Conservation (phyloP, 192 early-diverging fungal genomes). For the Coemansia pectinata region DNA sequence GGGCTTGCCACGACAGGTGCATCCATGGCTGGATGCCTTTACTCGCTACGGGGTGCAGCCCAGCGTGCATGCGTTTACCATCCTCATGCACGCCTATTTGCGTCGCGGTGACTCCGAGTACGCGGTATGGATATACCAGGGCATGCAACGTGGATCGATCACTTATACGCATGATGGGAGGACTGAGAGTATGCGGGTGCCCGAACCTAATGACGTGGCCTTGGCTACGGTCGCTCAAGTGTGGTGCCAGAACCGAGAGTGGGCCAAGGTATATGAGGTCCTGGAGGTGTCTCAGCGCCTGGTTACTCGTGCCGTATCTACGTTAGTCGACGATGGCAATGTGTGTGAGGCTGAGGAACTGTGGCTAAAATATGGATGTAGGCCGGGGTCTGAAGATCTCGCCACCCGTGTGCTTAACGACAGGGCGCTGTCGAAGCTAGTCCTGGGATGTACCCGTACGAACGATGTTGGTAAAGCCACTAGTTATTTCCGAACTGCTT, state of each 20-base stretch:
- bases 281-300: slow-evolving; percentile 16
- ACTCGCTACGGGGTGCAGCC: slow-evolving; percentile 4
- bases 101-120: slow-evolving; percentile 7
- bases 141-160: slow-evolving; percentile 4
- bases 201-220: slow-evolving; percentile 23
- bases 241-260: slow-evolving; percentile 9
- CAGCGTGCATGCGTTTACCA: slow-evolving; percentile 13
- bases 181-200: slow-evolving; percentile 2
- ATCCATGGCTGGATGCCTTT: slow-evolving; percentile 17
- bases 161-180: not conserved
- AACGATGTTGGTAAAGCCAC: slow-evolving; percentile 11
- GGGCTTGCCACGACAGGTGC: slow-evolving; percentile 15
- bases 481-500: slow-evolving; percentile 9
- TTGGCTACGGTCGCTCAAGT: slow-evolving; percentile 1
- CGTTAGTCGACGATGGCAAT: slow-evolving; percentile 11
- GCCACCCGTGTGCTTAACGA: slow-evolving; percentile 1
- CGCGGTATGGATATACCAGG: slow-evolving; percentile 19
- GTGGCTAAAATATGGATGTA: slow-evolving; percentile 11
- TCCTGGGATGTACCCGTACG: slow-evolving; percentile 18
- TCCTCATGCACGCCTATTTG: slow-evolving; percentile 21
- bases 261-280: not conserved
- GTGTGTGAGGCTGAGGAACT: slow-evolving; percentile 11
- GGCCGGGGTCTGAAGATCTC: not conserved
- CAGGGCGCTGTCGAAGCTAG: slow-evolving; percentile 30
- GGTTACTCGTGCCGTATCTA: slow-evolving; percentile 18